Conservation (phyloP, 306 rosid species). For the Castanea sativa region DNA sequence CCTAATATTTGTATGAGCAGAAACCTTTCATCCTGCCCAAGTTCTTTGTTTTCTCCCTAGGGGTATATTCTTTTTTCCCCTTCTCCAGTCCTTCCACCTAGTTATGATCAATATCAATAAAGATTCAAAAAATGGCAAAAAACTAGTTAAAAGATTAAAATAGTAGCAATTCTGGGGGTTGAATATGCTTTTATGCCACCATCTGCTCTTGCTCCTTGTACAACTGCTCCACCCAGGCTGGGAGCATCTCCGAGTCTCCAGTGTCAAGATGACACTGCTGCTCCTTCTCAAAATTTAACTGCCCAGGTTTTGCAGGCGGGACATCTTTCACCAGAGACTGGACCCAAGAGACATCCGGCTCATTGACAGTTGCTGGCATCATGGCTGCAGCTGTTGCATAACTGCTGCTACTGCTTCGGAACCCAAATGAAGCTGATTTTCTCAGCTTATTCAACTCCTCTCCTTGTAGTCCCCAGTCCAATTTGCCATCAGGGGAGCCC, state of each 20-base stretch:
- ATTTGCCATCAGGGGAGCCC: constrained; percentile 72
- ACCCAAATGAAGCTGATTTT: constrained; percentile 71
- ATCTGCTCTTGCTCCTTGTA: constrained; percentile 71
- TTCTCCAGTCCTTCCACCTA: constrained; percentile 31
- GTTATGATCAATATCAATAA: constrained; percentile 36
- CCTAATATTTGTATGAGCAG: constrained; percentile 24
- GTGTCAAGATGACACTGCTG: constrained; percentile 44
- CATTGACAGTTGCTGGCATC: constrained; percentile 25
- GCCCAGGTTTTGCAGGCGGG: constrained; percentile 29
- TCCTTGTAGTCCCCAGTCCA: constrained; percentile 64
- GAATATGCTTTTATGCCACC: constrained; percentile 43
- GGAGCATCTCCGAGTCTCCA: constrained; percentile 37
- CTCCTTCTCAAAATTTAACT: constrained; percentile 39
- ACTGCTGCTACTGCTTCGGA: constrained; percentile 36
- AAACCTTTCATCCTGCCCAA: constrained; percentile 43
- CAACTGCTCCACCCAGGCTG: constrained; percentile 64
- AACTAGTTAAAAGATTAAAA: constrained; percentile 24
- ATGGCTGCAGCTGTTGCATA: constrained; percentile 20
- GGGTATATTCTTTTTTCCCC: constrained; percentile 17
- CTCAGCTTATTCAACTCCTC: constrained; percentile 64
- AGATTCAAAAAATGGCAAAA: constrained; percentile 35
- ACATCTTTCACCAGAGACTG: constrained; percentile 65
- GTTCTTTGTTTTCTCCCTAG: constrained; percentile 13
- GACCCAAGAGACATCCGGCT: constrained; percentile 77
- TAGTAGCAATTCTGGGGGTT: constrained; percentile 12